Base-by-base conservation (phyloP, 768 basidiomycete genomes). In the Trametes punicea region DNA sequence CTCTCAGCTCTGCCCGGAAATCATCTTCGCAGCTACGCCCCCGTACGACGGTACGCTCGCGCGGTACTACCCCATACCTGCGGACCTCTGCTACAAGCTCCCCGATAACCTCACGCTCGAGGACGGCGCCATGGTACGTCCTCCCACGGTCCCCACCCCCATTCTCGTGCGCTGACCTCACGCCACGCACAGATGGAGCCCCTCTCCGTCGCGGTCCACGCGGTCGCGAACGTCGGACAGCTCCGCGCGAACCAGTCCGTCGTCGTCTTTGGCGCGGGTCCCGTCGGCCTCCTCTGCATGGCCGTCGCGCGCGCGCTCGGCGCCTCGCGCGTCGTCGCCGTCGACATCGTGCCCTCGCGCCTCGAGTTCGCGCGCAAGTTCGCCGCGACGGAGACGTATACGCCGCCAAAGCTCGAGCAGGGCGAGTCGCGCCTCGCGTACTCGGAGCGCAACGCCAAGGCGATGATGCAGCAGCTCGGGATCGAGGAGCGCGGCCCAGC, bases 241-340 rank as follows among this genome's bases (percentile, higher is more conserved):
- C 75, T 97, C 69, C 81, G 80, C 45, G 77, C 88, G 33, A 84
- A 83, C 64, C 84, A 93, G 67, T 84, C 83, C 33, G 84, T 96
- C 59, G 83, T 81, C 15, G 77, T 98, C 51, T 94, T 94, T 65
- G 95, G 95, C 27, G 94, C 86, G 59, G 92, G 94, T 2, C 95
- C 94, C 2, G 84, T 88, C 52, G 87, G 88, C n/a, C 73, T 96
- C 26, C 81, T 97, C 20, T 90, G 88, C 67, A 92, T 95, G 89
- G 94, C 92, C 6, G 92, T 93, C n/a, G 95, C 96, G 6, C 94
- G 88, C 69, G 94, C 95, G 2, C 77, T 96, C 44, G 94, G 93
- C 31, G 96, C 93, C 2, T 77, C 80, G 38, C 85, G 88, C 45
- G 79, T 96, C 59, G 81, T 98, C 57, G 94, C 87, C 3, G 81